These are phyloP conservation scores for Syzygium jambos DNA, from an alignment of 345 rosid genomes.

Conservation along the genomic window DNA sequence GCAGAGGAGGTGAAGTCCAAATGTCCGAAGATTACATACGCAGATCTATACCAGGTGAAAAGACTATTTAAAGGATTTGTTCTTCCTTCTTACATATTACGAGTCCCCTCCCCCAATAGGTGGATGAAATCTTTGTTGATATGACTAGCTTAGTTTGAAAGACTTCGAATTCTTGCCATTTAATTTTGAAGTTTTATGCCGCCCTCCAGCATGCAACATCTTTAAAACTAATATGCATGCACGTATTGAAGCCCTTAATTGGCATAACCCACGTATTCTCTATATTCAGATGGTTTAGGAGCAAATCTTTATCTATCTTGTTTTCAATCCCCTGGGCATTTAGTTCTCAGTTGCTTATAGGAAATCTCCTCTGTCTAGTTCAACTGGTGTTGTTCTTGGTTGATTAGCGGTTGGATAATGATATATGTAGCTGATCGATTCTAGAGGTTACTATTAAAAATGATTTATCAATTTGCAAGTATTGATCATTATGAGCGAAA, in stretches of 20 bases:
- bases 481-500: not conserved
- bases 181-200: not conserved
- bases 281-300: not conserved
- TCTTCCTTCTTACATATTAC: not conserved
- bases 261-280: not conserved
- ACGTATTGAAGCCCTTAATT: not conserved
- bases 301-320: not conserved
- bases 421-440: not conserved
- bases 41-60: slow-evolving; percentile 60
- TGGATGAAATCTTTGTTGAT: not conserved
- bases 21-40: slow-evolving; percentile 71
- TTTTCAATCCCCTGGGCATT: not conserved
- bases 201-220: not conserved
- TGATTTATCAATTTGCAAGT: not conserved
- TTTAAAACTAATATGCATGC: not conserved
- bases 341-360: not conserved
- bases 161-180: not conserved
- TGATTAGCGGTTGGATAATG: not conserved
- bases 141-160: not conserved
- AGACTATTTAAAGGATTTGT: not conserved
- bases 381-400: not conserved
- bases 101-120: not conserved
- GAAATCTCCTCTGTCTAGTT: not conserved
- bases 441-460: not conserved
- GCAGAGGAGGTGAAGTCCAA: slow-evolving; percentile 79